Evolutionary conservation across 1,284 basidiomycete species (phyloP).

Genomic region (Flammula alnicola): DNA sequence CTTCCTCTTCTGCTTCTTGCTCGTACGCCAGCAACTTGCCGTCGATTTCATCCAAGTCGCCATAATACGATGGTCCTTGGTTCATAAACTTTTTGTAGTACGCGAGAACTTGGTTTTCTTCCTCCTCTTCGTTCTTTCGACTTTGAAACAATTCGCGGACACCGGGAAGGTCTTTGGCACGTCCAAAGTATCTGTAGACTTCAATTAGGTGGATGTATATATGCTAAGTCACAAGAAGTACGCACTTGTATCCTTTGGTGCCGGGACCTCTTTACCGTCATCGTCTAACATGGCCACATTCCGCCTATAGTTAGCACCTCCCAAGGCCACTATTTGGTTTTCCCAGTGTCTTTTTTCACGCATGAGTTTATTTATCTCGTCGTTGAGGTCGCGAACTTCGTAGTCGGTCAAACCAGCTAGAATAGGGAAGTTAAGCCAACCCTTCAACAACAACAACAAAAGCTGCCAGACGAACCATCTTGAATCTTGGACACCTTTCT

Average conservation of each 20-base stretch:
- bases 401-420: constrained; percentile 93
- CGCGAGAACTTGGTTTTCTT: constrained; percentile 77
- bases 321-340: constrained; percentile 93
- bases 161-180: constrained; percentile 95
- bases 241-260: constrained; percentile 97
- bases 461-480: constrained; percentile 71
- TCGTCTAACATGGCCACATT: constrained; percentile 92
- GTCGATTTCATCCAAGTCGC: constrained; percentile 88
- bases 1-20: constrained; percentile 72
- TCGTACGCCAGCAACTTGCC: constrained; percentile 75
- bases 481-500: constrained; percentile 98
- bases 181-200: constrained; percentile 86
- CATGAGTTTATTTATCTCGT: constrained; percentile 97
- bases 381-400: constrained; percentile 95
- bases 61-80: constrained; percentile 90
- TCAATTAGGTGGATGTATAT: neutral
- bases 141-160: constrained; percentile 92
- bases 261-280: constrained; percentile 96
- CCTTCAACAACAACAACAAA: neutral
- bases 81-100: constrained; percentile 91
- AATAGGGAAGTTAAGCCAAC: constrained; percentile 11
- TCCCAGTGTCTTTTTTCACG: constrained; percentile 98
- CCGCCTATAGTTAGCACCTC: constrained; percentile 95
- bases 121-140: constrained; percentile 82
- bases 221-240: constrained; percentile 17